A percentile compares a stretch with the other conserved stretches of the same genome.
Conservation (phyloP, 352 stramenopile species). For the Saprolegnia parasitica region DNA sequence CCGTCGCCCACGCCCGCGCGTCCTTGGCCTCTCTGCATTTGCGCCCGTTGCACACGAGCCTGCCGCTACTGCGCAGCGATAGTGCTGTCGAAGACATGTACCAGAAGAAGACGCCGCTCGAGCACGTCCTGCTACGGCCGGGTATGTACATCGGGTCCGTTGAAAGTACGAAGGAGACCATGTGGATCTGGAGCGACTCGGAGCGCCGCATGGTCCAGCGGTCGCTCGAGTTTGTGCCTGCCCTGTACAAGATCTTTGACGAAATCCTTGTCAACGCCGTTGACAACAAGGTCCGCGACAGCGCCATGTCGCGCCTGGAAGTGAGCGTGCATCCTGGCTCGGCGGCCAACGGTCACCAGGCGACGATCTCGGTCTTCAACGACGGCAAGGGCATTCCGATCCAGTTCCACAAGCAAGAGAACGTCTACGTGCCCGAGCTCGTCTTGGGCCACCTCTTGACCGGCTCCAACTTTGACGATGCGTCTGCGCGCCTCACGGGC, state of each 20-base stretch:
- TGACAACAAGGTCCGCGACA: slow-evolving; percentile 90
- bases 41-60: neutral
- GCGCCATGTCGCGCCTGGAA: slow-evolving; percentile 67
- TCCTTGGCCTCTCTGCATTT: neutral
- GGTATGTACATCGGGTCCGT: slow-evolving; percentile 90
- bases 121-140: slow-evolving; percentile 86
- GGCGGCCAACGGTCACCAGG: slow-evolving; percentile 49
- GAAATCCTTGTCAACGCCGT: slow-evolving; percentile 99
- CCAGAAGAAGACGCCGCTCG: slow-evolving; percentile 86
- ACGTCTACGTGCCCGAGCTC: slow-evolving; percentile 97
- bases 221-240: slow-evolving; percentile 71
- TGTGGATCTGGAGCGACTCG: slow-evolving; percentile 63
- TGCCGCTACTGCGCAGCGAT: neutral
- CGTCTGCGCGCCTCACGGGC: slow-evolving; percentile 95
- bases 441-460: slow-evolving; percentile 98
- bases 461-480: slow-evolving; percentile 98
- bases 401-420: slow-evolving; percentile 94
- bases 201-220: slow-evolving; percentile 63
- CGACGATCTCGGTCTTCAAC: slow-evolving; percentile 97
- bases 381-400: slow-evolving; percentile 98
- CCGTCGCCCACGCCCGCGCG: too few species aligned
- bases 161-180: slow-evolving; percentile 61
- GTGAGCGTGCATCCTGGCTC: slow-evolving; percentile 60
- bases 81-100: slow-evolving; percentile 50
- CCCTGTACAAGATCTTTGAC: slow-evolving; percentile 99